Conservation (phyloP, 2,329 filamentous ascomycete species). For the Fusarium abutilonis region DNA sequence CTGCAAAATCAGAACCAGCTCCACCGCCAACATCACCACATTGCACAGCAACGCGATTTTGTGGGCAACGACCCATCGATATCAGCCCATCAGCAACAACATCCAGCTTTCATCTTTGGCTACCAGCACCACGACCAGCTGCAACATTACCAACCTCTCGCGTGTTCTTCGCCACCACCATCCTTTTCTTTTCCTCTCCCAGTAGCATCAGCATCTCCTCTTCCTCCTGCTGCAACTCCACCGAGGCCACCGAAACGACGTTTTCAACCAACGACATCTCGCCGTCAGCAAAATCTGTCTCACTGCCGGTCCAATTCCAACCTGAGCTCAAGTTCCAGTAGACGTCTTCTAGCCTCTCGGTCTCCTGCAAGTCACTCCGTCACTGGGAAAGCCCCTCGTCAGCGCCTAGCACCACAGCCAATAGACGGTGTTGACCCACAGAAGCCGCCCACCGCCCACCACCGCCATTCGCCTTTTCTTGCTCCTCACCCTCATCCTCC, state of each 20-base stretch:
- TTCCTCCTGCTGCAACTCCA: conserved; percentile 33
- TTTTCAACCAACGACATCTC: conserved; percentile 43
- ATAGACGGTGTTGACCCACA: conserved; percentile 37
- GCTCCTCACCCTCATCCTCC: conserved; percentile 45
- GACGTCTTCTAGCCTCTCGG: conserved; percentile 36
- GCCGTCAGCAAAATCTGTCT: conserved; percentile 41
- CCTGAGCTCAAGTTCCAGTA: conserved; percentile 27
- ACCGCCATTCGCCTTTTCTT: conserved; percentile 47
- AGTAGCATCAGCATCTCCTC: conserved; percentile 30
- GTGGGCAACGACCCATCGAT: conserved; percentile 17
- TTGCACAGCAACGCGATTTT: conserved; percentile 31
- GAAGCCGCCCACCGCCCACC: conserved; percentile 38
- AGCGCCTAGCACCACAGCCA: conserved; percentile 38
- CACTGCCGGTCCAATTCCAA: conserved; percentile 41
- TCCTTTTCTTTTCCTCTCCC: conserved; percentile 19
- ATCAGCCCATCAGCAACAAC: conserved; percentile 26
- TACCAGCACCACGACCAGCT: conserved; percentile 26
- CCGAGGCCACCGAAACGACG: conserved; percentile 37
- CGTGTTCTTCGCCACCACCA: conserved; percentile 33
- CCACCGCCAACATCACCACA: conserved; percentile 19
- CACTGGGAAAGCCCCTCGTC: conserved; percentile 42
- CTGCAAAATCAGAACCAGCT: conserved; percentile 35
- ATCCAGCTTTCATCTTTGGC: conserved; percentile 20
- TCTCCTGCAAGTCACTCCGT: conserved; percentile 37
- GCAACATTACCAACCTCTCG: conserved; percentile 15